Conservation (phyloP, 768 basidiomycete genomes). For the Rhizopogon roseolus region DNA sequence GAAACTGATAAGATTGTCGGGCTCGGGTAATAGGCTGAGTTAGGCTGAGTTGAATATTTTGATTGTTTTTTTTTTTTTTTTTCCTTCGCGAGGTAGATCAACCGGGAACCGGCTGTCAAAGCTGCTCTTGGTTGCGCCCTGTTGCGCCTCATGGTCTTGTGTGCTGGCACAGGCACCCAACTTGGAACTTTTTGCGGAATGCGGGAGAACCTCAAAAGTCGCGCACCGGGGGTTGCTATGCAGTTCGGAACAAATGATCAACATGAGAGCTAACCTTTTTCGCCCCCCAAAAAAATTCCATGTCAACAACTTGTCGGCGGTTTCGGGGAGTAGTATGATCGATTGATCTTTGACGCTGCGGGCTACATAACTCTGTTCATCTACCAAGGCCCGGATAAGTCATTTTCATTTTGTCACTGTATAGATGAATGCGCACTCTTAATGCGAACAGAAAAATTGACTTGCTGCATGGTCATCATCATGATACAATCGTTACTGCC, state of each 20-base stretch:
- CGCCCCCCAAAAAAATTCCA: slow-evolving; percentile 4
- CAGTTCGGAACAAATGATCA: slow-evolving; percentile 21
- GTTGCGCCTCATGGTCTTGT: neutral
- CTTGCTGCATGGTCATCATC: too few species aligned
- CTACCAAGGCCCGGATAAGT: neutral
- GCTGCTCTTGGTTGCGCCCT: neutral
- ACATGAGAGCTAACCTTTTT: slow-evolving; percentile 20
- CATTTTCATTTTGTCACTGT: too few species aligned
- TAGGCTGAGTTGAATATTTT: slow-evolving; percentile 9
- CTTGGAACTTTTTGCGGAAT: neutral
- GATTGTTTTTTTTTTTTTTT: too few species aligned
- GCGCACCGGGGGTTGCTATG: slow-evolving; percentile 26
- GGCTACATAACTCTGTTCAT: neutral
- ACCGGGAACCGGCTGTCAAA: too few species aligned
- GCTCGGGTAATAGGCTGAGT: slow-evolving; percentile 6
- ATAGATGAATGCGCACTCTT: too few species aligned
- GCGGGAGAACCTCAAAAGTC: slow-evolving; percentile 1
- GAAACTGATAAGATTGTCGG: slow-evolving; percentile 10
- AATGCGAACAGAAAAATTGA: too few species aligned
- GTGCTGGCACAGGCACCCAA: neutral
- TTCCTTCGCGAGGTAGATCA: neutral
- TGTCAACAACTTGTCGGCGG: too few species aligned
- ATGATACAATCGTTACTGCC: too few species aligned
- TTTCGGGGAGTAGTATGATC: too few species aligned
- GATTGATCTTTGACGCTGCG: too few species aligned